Evolutionary conservation across 148 eudicot genomes (phyloP), one percentile per base, ranked within the genome.

Genomic region (Oxyria digyna): DNA sequence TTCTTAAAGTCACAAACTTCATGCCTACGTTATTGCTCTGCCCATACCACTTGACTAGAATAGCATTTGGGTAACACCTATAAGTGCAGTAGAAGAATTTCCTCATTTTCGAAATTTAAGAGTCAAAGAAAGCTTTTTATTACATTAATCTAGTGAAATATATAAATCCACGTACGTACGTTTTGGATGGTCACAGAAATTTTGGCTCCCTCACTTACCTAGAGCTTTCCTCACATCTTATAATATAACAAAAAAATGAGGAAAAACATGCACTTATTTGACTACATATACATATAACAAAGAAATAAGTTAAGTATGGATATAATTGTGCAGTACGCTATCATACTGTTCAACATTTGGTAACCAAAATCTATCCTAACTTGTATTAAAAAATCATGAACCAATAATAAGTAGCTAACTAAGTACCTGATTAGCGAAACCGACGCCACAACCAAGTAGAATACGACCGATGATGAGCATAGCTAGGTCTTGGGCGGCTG

Each of bases 371-470:
- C 8, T 38, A n/a, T n/a, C n/a, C n/a, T n/a, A n/a, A n/a, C n/a
- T n/a, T n/a, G n/a, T n/a, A n/a, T n/a, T n/a, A n/a, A n/a, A n/a
- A n/a, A n/a, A n/a, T n/a, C n/a, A n/a, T 20, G 62, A 52, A 10
- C 62, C 62, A 52, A 52, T 52, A 24, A 24, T 10, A 52, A 52
- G 62, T 52, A 15, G 31, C 5, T 3, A 21, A 31, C 6, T 50
- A 8, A 24, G n/a, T 77, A 93, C 98, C 95, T 93, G 96, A 80
- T 93, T 93, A 20, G 94, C 96, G 67, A 93, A 93, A 1, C 98
- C 98, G 21, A 93, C 98, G 1, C 98, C 98, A 68, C 95, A 89
- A 41, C 98, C 98, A 73, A 93, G 92, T 35, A 88, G 75, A 42
- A 93, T 85, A 63, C 98, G 76, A 0, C 96, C 98, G 74, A 88